Conservation (phyloP, 2,329 filamentous ascomycete species). For the Neophaeococcomyces aloes region DNA sequence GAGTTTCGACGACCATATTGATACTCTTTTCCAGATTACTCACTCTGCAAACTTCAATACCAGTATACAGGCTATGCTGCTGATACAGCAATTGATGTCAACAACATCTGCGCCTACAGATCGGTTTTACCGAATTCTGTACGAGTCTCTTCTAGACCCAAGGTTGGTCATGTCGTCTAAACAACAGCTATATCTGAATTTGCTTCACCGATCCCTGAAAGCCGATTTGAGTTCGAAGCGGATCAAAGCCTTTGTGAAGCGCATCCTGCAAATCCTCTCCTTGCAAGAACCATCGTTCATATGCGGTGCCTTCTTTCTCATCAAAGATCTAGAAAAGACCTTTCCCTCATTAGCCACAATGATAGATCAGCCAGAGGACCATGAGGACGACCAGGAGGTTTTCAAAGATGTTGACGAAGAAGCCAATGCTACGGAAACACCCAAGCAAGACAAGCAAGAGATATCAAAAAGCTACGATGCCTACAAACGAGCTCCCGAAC, state of each 20-base stretch:
- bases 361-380: constrained; percentile 68
- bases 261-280: constrained; percentile 74
- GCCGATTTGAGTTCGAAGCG: constrained; percentile 80
- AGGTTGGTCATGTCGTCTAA: constrained; percentile 84
- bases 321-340: constrained; percentile 65
- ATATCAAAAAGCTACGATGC: constrained; percentile 58
- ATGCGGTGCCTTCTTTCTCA: constrained; percentile 82
- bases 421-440: constrained; percentile 19
- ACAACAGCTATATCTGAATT: constrained; percentile 86
- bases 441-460: constrained; percentile 20
- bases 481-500: constrained; percentile 80
- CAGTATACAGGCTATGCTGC: constrained; percentile 83
- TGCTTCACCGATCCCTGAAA: constrained; percentile 80
- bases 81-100: constrained; percentile 84
- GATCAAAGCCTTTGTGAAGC: constrained; percentile 91
- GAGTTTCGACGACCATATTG: constrained; percentile 77
- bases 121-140: constrained; percentile 87
- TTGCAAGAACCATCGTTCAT: constrained; percentile 88
- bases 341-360: constrained; percentile 74
- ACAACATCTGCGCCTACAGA: constrained; percentile 74
- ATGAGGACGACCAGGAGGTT: constrained; percentile 62
- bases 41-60: constrained; percentile 99
- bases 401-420: constrained; percentile 56
- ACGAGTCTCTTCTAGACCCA: constrained; percentile 87
- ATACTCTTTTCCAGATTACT: constrained; percentile 89